Base-by-base conservation (phyloP, 495 filamentous ascomycete species). In the Lasiosphaeria hispida region DNA sequence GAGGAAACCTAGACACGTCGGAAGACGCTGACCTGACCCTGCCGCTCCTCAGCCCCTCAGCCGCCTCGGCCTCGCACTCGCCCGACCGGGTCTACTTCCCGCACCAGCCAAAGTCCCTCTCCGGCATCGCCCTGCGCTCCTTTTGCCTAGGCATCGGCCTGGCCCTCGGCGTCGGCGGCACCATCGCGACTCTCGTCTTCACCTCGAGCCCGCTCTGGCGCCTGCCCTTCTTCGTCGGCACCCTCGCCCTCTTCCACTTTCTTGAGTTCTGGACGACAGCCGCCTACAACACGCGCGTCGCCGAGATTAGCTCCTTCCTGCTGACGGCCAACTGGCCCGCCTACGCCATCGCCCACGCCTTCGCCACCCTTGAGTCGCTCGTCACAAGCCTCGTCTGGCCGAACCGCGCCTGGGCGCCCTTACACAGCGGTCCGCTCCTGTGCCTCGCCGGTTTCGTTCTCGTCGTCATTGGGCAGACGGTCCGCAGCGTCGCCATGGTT, bases 261-360 rank as follows among this genome's bases (percentile, higher is more conserved):
- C 87, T 98, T 72, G 94, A 98, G 74, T 98, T 89, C 80, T 93
- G 82, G 77, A 87, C 84, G 48, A 97, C 93, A 0, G 94, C 94
- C 23, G 74, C 72, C 18, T 89, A 88, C 73, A 97, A 97, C 75
- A 89, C 91, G 0, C 53, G 75, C 37, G 72, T 80, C n/a, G 91
- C 91, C 6, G 78, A 79, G 6, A 73, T 90, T 14, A 77, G 77
- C 55, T 86, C 91, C 7, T 98, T 95, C 73, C 82, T 98, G 1
- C 80, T 98, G 7, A 85, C 83, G n/a, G 80, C 82, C 39, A 98
- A 98, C 67, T 94, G 95, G 48, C 81, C 79, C 47, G 87, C 83
- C 1, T 98, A 97, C 69, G 88, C 88, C 55, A 81, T 89, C 56
- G 94, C 94, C 14, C 92, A 97, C 65, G 74, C 75, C 3, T 74